Conservation (phyloP, 345 rosid genomes). For the Adansonia digitata region DNA sequence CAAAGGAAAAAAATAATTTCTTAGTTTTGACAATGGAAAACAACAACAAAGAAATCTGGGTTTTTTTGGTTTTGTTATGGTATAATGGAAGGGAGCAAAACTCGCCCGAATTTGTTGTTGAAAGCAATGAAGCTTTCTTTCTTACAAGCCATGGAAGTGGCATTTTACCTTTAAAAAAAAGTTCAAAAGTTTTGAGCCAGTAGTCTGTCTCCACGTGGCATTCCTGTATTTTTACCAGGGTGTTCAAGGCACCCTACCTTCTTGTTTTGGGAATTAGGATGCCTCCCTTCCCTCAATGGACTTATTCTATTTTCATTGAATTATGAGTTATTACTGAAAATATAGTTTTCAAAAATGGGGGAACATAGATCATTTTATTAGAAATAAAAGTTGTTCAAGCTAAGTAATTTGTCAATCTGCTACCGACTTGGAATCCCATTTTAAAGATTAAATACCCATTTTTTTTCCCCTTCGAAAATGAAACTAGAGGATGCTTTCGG, state of each 20-base stretch:
- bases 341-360: too few species aligned
- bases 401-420: too few species aligned
- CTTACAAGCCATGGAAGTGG: background rate
- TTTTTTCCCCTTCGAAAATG: too few species aligned
- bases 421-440: background rate
- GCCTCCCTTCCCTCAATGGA: too few species aligned
- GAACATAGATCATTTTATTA: too few species aligned
- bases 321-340: too few species aligned
- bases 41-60: slow-evolving; percentile 18
- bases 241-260: background rate
- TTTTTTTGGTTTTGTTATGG: slow-evolving; percentile 22
- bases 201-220: background rate
- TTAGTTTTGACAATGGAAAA: slow-evolving; percentile 13
- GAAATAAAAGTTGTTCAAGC: too few species aligned
- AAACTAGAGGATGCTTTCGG: background rate
- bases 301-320: too few species aligned
- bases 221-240: background rate
- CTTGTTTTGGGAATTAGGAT: too few species aligned
- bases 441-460: too few species aligned
- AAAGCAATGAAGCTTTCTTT: background rate
- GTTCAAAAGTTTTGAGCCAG: background rate
- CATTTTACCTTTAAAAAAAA: background rate
- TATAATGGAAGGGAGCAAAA: slow-evolving; percentile 53
- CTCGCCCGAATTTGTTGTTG: slow-evolving; percentile 35
- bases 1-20: background rate